Percentiles rank a stretch among this genome's conserved stretches.
phyloP scores from a whole-genome alignment of 1,139 yeast genomes.

The Pneumocystis oryctolagi region DNA sequence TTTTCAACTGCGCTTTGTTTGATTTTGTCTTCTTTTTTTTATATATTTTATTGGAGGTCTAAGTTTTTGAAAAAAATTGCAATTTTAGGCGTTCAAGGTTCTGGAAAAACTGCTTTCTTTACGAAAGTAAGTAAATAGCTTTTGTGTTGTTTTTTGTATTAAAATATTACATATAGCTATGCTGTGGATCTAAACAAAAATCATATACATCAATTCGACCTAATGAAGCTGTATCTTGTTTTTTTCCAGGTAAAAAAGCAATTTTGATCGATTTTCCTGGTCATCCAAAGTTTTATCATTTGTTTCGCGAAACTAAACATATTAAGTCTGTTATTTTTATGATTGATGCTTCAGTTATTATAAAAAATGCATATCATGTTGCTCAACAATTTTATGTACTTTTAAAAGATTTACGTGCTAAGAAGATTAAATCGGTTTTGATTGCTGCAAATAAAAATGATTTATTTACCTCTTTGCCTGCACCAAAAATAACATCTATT shows the following conservation, averaged over 20 bases:
- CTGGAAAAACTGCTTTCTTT: neutral
- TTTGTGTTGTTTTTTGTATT: neutral
- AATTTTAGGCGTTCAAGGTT: neutral
- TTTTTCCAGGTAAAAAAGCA: neutral
- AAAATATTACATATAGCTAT: neutral
- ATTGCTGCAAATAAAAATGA: slow-evolving; percentile 1
- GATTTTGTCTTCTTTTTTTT: neutral
- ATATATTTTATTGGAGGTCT: neutral
- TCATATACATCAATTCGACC: neutral
- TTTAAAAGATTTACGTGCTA: neutral
- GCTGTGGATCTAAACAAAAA: neutral
- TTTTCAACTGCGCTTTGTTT: neutral
- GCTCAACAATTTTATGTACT: neutral
- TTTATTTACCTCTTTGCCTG: neutral
- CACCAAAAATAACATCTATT: neutral
- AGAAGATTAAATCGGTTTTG: neutral
- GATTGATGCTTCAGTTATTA: neutral
- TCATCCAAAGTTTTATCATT: neutral
- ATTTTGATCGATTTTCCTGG: neutral
- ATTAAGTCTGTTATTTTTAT: neutral
- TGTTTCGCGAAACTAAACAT: neutral
- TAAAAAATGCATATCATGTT: neutral
- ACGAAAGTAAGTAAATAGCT: neutral
- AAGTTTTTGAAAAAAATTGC: neutral
- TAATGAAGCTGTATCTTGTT: neutral